Evolutionary conservation across 805 yeast species (phyloP), one percentile per base, ranked within the genome.

Genomic region (Priceomyces castillae): DNA sequence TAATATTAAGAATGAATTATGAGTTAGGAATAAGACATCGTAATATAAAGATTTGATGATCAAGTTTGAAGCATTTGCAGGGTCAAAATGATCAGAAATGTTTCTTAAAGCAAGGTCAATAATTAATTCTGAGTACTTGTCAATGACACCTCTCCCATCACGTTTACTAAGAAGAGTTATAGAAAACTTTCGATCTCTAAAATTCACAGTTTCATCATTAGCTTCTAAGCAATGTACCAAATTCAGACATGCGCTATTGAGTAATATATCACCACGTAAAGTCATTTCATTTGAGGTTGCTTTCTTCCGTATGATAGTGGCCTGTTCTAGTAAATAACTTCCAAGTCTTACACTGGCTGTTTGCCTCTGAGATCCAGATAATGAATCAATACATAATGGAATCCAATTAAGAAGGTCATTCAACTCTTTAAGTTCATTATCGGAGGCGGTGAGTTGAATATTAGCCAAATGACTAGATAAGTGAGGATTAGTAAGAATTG

Each of bases 401-500:
- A 80, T 73, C 90, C 90, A 84, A n/a, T 67, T 61, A 2, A 78
- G 53, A 43, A 80, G 48, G 7, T 30, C 37, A 12, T 63, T 59
- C 3, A 51, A 35, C 26, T 61, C 60, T 10, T 57, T 47, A 1
- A 11, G 12, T 7, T 19, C 18, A 4, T 37, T 22, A 10, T 37
- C 7, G n/a, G 17, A 20, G 11, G 18, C 31, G n/a, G 15, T 12
- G 17, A 37, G 4, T 2, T 30, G 40, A 3, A 51, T 53, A 41
- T 35, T 33, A 4, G 48, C 48, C 22, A 82, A 54, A 40, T 59
- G 64, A 14, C 61, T 62, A 0, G 66, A 53, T 50, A 71, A 80
- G 37, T 68, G 62, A 1, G 82, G 80, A 51, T 77, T 81, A 15
- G 76, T 75, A 37, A 84, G 71, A 1, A 84, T 67, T 14, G 80